Evolutionary conservation across 768 basidiomycete species (phyloP).

Genomic region (Lactifluus volemus): DNA sequence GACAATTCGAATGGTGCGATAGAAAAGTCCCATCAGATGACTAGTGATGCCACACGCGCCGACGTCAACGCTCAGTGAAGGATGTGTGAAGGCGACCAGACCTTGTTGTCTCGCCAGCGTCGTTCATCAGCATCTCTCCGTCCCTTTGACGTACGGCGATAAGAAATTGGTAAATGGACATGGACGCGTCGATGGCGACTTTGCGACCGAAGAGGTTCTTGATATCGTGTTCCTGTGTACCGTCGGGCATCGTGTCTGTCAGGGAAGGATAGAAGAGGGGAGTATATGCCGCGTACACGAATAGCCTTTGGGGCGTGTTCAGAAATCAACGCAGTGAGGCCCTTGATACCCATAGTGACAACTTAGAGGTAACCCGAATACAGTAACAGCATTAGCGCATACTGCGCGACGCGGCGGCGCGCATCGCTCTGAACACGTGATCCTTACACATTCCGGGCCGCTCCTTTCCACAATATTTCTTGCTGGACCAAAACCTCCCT

Average conservation of each 20-base stretch:
- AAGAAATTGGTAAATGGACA: conserved; percentile 96
- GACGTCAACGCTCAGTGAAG: neutral
- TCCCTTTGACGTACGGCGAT: conserved; percentile 96
- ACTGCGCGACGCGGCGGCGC: too few species aligned
- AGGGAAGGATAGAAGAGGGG: neutral
- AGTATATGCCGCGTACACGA: conserved; percentile 26
- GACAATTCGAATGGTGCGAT: conserved; percentile 93
- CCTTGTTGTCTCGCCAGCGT: conserved; percentile 95
- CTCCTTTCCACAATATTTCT: too few species aligned
- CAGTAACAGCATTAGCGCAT: too few species aligned
- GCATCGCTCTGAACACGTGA: too few species aligned
- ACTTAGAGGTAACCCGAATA: neutral
- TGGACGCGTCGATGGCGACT: conserved; percentile 97
- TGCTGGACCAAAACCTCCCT: too few species aligned
- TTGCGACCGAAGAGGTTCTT: conserved; percentile 97
- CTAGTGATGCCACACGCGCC: conserved; percentile 27
- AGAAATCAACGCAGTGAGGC: conserved; percentile 79
- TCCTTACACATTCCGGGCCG: too few species aligned
- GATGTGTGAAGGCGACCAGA: conserved; percentile 18
- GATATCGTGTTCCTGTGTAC: conserved; percentile 73
- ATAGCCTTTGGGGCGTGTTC: conserved; percentile 87
- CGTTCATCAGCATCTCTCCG: conserved; percentile 94
- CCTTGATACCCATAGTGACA: conserved; percentile 81
- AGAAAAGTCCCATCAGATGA: conserved; percentile 98
- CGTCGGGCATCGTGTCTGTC: neutral